phyloP scores from a whole-genome alignment of 1,139 yeast species.

The Magnusiomyces fungicola region DNA sequence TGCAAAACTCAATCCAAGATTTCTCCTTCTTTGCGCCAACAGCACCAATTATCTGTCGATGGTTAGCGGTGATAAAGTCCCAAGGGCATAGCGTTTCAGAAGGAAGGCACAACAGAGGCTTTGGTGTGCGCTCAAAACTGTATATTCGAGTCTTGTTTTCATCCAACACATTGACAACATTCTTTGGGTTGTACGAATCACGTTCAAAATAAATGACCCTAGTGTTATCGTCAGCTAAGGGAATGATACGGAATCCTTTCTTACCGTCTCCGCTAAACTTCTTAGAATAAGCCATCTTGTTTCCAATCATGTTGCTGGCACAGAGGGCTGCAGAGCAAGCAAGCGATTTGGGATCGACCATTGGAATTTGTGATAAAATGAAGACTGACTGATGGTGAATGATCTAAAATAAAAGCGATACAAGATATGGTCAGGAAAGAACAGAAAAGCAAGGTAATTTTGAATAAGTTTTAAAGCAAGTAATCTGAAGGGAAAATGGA shows the following conservation, averaged over 20 bases:
- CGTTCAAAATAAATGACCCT: slow-evolving; percentile 11
- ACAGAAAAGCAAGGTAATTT: not conserved
- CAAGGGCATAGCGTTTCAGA: slow-evolving; percentile 7
- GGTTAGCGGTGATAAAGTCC: slow-evolving; percentile 9
- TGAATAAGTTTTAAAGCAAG: not conserved
- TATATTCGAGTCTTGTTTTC: slow-evolving; percentile 11
- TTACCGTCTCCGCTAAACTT: slow-evolving; percentile 9
- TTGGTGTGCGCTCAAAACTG: slow-evolving; percentile 9
- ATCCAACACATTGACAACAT: slow-evolving; percentile 14
- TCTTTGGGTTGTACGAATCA: slow-evolving; percentile 7
- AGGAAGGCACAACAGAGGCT: not conserved
- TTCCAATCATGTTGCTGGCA: slow-evolving; percentile 1
- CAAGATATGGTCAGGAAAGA: no score
- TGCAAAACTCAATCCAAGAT: slow-evolving; percentile 11
- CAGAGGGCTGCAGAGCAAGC: not conserved
- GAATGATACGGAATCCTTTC: slow-evolving; percentile 5
- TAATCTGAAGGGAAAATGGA: not conserved
- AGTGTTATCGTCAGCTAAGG: slow-evolving; percentile 9
- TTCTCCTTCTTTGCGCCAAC: slow-evolving; percentile 8
- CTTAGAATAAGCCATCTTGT: slow-evolving; percentile 6
- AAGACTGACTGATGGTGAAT: not conserved
- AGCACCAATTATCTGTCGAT: slow-evolving; percentile 9
- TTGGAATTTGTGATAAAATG: not conserved
- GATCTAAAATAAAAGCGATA: not conserved
- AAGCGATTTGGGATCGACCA: not conserved